Base-by-base conservation (phyloP, 495 filamentous ascomycete genomes). In the Penicillium odoratum region DNA sequence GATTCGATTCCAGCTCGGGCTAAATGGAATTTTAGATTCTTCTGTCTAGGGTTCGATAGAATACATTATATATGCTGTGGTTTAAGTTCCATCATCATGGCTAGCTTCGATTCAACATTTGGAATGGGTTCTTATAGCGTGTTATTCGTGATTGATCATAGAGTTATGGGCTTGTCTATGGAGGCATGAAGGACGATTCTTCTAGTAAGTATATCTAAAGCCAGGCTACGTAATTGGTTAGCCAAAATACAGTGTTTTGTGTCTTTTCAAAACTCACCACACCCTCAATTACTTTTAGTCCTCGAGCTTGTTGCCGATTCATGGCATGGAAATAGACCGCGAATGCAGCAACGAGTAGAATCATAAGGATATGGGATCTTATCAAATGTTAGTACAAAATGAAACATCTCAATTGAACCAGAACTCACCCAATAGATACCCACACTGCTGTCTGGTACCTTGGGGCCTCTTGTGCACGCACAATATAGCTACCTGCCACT, bases 401-500 rank as follows among this genome's bases (percentile, higher is more conserved):
- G 7, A 30, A 40, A 33, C 1, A 47, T 4, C 15, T 28, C 1
- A 38, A 8, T 42, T 8, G 15, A 43, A 33, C 13, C 7, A 9
- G 42, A 34, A 66, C 69, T 67, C 40, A 88, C 72, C 85, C 85
- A 48, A 91, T 87, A 1, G 84, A 87, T 11, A 89, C 80, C 85
- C 86, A 90, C 4, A 91, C 80, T 2, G 88, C 88, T 0, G 87
- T 91, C 29, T 78, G 66, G 66, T 91, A 91, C 59, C 74, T 65
- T 8, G 89, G 88, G 3, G 88, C 88, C 60, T 92, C 88, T 7
- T 78, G 68, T 51, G 82, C 79, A 9, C 84, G 72, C 1, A 92
- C 87, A 54, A 92, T 91, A 68, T 83, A 92, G 63, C 84, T 88
- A 3, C 89, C 89, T 1, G 88, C 88, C 55, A 93, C 87, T 3